Conservation (phyloP, 1,284 basidiomycete species). For the Tylopilus orsonianus region DNA sequence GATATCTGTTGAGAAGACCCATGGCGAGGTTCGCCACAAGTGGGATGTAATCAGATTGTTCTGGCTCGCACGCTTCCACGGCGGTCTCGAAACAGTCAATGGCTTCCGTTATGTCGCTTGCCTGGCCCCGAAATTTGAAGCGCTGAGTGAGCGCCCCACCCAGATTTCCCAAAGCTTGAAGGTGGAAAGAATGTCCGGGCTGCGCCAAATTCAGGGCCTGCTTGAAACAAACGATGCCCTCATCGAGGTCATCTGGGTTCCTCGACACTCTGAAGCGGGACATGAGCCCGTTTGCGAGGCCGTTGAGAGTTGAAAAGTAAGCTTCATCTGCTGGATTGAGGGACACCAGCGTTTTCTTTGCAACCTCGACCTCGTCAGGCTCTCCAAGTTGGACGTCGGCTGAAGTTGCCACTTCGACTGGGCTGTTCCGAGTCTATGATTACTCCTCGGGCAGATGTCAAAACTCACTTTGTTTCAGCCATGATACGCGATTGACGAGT, state of each 20-base stretch:
- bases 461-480: slow-evolving; percentile 9
- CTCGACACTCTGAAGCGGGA: slow-evolving; percentile 14
- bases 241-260: slow-evolving; percentile 23
- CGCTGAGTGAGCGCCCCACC: slow-evolving; percentile 18
- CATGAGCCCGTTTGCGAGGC: slow-evolving; percentile 14
- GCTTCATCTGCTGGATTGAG: slow-evolving; percentile 7
- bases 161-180: slow-evolving; percentile 10
- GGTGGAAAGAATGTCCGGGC: slow-evolving; percentile 7
- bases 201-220: slow-evolving; percentile 11
- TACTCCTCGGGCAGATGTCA: too few species aligned
- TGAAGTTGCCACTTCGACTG: neutral
- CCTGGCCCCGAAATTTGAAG: slow-evolving; percentile 18
- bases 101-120: slow-evolving; percentile 19
- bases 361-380: slow-evolving; percentile 16
- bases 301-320: slow-evolving; percentile 19
- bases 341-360: slow-evolving; percentile 17
- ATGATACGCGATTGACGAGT: neutral
- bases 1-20: slow-evolving; percentile 22
- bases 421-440: slow-evolving; percentile 5
- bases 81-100: slow-evolving; percentile 17
- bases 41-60: slow-evolving; percentile 15
- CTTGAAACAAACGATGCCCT: slow-evolving; percentile 21
- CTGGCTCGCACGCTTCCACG: slow-evolving; percentile 14
- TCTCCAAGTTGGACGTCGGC: neutral
- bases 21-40: slow-evolving; percentile 20